Percentiles rank a stretch among this genome's conserved stretches.
Conservation (phyloP, 371 early-diverging fungal species). For the Catenaria anguillulae region DNA sequence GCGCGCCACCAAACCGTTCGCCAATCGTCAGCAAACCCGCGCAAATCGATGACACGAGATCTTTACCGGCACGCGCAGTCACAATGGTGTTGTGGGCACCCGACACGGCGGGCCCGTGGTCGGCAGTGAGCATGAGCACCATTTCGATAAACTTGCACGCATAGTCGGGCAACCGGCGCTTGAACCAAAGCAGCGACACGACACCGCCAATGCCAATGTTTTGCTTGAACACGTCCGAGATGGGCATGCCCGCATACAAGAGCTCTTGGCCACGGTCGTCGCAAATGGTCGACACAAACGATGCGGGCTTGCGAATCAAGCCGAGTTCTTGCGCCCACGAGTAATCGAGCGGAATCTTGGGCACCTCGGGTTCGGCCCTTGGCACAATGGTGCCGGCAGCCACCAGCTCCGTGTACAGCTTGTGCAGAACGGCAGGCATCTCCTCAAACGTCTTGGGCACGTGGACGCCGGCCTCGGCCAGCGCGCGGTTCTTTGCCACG, state of each 20-base stretch:
- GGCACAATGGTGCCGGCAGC: conserved; percentile 52
- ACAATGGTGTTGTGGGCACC: conserved; percentile 97
- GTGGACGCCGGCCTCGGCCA: conserved; percentile 72
- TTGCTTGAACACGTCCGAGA: conserved; percentile 92
- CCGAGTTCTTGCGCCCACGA: conserved; percentile 97
- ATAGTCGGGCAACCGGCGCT: conserved; percentile 85
- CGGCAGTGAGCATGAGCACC: conserved; percentile 97
- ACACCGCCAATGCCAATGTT: conserved; percentile 97
- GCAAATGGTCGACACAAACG: conserved; percentile 93
- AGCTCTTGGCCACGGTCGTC: conserved; percentile 98
- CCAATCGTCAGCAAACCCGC: conserved; percentile 89
- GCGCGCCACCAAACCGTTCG: conserved; percentile 91
- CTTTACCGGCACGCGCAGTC: conserved; percentile 95
- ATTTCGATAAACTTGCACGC: conserved; percentile 95
- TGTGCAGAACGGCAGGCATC: conserved; percentile 63
- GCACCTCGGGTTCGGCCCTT: conserved; percentile 73
- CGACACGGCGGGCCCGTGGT: conserved; percentile 91
- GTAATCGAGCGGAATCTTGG: conserved; percentile 97
- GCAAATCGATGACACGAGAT: conserved; percentile 83
- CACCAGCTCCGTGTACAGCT: conserved; percentile 63
- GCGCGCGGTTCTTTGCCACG: conserved; percentile 84
- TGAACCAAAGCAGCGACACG: conserved; percentile 91
- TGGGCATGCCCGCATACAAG: conserved; percentile 95
- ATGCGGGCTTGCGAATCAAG: conserved; percentile 94
- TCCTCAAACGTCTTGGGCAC: conserved; percentile 94